These are phyloP conservation scores for Lactarius akahatsu DNA, from an alignment of 768 basidiomycete species.

Conservation along the genomic window DNA sequence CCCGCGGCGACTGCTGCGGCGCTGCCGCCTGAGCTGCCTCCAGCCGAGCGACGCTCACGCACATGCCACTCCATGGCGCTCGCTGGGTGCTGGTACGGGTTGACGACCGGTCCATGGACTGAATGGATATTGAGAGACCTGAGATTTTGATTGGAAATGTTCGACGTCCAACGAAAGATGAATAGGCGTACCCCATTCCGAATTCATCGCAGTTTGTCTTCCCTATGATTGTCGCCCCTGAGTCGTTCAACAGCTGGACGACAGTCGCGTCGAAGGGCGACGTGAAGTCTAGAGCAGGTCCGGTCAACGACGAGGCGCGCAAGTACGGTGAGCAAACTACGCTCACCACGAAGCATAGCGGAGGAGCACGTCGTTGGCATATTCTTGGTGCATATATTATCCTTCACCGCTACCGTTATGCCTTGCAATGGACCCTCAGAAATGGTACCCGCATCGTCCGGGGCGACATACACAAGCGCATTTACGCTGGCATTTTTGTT, in stretches of 20 bases:
- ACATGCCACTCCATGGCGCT: conserved; percentile 32
- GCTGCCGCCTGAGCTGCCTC: conserved; percentile 94
- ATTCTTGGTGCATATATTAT: conserved; percentile 73
- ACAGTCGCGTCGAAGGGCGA: conserved; percentile 90
- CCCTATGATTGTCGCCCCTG: conserved; percentile 74
- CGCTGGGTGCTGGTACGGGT: conserved; percentile 52
- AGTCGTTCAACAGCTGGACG: conserved; percentile 55
- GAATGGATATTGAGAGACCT: conserved; percentile 81
- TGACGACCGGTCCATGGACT: conserved; percentile 72
- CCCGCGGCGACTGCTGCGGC: conserved; percentile 89
- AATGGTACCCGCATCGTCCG: conserved; percentile 8
- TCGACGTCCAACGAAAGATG: neutral
- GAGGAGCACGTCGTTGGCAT: conserved; percentile 81
- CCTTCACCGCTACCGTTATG: conserved; percentile 73
- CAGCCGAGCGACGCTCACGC: conserved; percentile 61
- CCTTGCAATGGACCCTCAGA: conserved; percentile 38
- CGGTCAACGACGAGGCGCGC: neutral
- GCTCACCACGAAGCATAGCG: conserved; percentile 61
- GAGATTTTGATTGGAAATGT: neutral
- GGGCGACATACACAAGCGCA: conserved; percentile 47
- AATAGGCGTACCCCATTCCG: conserved; percentile 82
- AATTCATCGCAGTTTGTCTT: conserved; percentile 98
- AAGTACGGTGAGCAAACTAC: neutral
- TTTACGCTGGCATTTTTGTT: conserved; percentile 47
- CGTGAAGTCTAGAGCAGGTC: conserved; percentile 52